Base-by-base conservation (phyloP, 2,329 filamentous ascomycete genomes). In the Apiospora koreana region DNA sequence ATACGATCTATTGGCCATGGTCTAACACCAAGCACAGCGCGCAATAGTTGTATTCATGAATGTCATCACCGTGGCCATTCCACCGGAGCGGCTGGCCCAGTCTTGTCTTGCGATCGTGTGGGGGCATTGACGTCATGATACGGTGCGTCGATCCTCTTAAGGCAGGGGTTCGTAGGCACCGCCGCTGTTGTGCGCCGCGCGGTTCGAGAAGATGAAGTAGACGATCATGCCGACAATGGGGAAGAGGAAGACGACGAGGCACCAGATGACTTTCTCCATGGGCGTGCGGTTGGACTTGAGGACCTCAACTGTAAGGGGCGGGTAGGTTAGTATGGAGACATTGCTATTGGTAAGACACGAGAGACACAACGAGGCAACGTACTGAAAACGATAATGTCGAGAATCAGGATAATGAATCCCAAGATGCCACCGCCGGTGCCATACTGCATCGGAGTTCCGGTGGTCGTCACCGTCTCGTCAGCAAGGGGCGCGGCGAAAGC, bases 191-290 rank as follows among this genome's bases (percentile, higher is more conserved):
- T 90, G 88, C 38, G 84, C 81, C 58, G 82, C 81, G 67, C 89
- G 87, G 81, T 91, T 88, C 65, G 88, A 90, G 81, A 91, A 91
- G 68, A 92, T 80, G 77, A 84, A 91, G 81, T 91, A 92, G 79
- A 91, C 80, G 75, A 90, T 79, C 79, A 90, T 83, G 71, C 89
- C 89, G 73, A 88, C 77, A 66, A 92, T 81, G 4, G 89, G 89
- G 81, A 91, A 91, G 72, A 91, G 79, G 82, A 91, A 91, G 75
- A 91, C 88, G 58, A 90, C 81, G 0, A 91, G 81, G 66, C 84
- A 87, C 89, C 89, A 92, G 41, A 91, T 80, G 3, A 91, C 78
- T 82, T 92, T 92, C 79, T 86, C 82, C 25, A 81, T 78, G 25
- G 85, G 80, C 5, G 88, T 84, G 71, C 89, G 88, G 79, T 86